Evolutionary conservation across 164 flowering plant species (phyloP).

Genomic region (Vitis rotundifolia): DNA sequence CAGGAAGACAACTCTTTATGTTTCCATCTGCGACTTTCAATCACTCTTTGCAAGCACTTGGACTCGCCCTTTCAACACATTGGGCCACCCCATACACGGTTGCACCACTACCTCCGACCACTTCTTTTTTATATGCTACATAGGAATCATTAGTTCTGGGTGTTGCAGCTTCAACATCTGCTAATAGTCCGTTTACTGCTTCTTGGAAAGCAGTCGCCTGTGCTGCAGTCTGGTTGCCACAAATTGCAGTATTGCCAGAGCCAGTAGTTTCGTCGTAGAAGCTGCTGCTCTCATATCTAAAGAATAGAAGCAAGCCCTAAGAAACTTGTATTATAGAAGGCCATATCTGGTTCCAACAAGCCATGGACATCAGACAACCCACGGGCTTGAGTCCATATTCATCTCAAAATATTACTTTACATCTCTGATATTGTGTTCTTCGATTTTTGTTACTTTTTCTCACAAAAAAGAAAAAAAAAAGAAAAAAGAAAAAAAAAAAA

Average conservation of each 20-base stretch:
- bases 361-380: too few relatives aligned
- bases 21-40: conserved; percentile 37
- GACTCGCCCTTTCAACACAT: conserved; percentile 40
- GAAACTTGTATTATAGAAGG: too few relatives aligned
- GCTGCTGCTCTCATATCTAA: conserved; percentile 45
- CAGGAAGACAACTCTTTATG: conserved; percentile 38
- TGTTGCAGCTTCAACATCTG: conserved; percentile 37
- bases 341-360: too few relatives aligned
- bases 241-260: conserved; percentile 29
- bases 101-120: conserved; percentile 1
- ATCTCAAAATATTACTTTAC: too few relatives aligned
- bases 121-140: conserved; percentile 33
- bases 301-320: background rate
- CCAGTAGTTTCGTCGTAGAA: conserved; percentile 42
- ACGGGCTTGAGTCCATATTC: too few relatives aligned
- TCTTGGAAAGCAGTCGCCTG: conserved; percentile 13
- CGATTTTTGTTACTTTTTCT: too few relatives aligned
- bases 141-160: conserved; percentile 39
- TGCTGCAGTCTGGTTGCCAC: conserved; percentile 36
- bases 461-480: too few relatives aligned
- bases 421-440: too few relatives aligned
- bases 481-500: too few relatives aligned
- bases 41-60: conserved; percentile 47
- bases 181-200: conserved; percentile 17
- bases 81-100: conserved; percentile 52